Evolutionary conservation across 2,329 filamentous ascomycete genomes (phyloP), one percentile per base, ranked within the genome.

Genomic region (Mycosphaerella arachidis): DNA sequence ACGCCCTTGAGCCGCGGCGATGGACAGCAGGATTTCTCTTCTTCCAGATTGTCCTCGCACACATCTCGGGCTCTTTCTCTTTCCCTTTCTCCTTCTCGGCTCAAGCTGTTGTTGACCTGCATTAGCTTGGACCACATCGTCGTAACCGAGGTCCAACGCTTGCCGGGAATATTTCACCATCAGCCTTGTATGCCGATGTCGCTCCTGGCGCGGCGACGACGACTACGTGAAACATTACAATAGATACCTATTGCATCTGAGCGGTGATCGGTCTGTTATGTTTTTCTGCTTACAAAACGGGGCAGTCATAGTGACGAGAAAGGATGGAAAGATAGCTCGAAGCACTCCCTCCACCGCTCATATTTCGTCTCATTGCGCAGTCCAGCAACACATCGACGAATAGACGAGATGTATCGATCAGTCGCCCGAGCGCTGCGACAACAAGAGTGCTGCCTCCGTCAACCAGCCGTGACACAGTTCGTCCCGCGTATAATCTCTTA

Each of bases 341-440:
- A 58, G 56, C 58, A 53, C 16, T 48, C 37, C 1, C 18, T 45
- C 5, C 37, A 45, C 16, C 5, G 31, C 7, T 16, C 40, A 43
- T 43, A 43, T 16, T 46, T 24, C 35, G 4, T 51, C 51, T 18
- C 40, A 56, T 40, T n/a, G 64, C 55, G 53, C 56, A 54, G n/a
- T n/a, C 40, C 13, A 43, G 40, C 40, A 51, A 3, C 54, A 57
- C 53, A 59, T 24, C 46, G 12, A 66, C 46, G 46, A 33, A 35
- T n/a, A 61, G 5, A 3, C 40, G 40, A 33, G 6, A 69, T 73
- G 70, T 70, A 68, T 63, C 66, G 70, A 58, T 62, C 66, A 33
- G 69, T 63, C 37, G 61, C 66, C 13, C 60, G 69, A 60, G 68
- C 65, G 48, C 57, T 73, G 29, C 67, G 72, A 58, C 67, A 67